Evolutionary conservation across 148 eudicot genomes (phyloP), one percentile per base, ranked within the genome.

Genomic region (Arbutus unedo): DNA sequence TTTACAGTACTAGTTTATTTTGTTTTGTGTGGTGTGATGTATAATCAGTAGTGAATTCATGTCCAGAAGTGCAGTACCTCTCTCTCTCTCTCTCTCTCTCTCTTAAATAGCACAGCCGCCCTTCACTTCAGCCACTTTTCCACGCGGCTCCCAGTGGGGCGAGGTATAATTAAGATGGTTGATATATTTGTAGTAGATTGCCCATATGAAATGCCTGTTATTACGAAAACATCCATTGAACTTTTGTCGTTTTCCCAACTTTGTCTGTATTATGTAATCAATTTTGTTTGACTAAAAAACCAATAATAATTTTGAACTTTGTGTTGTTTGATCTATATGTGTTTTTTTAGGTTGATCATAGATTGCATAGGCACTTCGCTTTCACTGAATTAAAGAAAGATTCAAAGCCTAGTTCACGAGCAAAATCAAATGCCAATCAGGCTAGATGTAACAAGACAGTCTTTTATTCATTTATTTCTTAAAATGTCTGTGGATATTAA

Each of bases 31-130:
- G 16, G 75, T 50, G 62, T 49, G 82, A 80, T 8, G 82, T 67
- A 56, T 67, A 49, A 21, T 79, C 43, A 79, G 18, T 44, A 57
- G 14, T 60, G 73, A 41, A 79, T 79, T 79, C 23, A 8, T 50
- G 75, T 80, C 47, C 59, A 68, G 73, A 45, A 23, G 41, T 11
- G 44, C 71, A 25, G 43, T 31, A 60, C 25, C 3, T 0, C 10
- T 10, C 16, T 2, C 56, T 2, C 43, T 0, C 31, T 50, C 73
- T 47, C 43, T 11, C 56, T 23, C 57, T 21, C 56, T 21, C 41
- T 44, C 70, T 43, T 19, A 79, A 79, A 79, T 79, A 45, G 57
- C 71, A 5, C 31, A 67, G 82, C 82, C 82, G 82, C 75, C 82
- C 75, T 67, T 11, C 18, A 48, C 8, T 67, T 66, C 10, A 10